Percentiles rank a stretch among this genome's conserved stretches.
These are phyloP conservation scores for Piloderma croceum DNA, from an alignment of 768 basidiomycete species.

Conservation along the genomic window DNA sequence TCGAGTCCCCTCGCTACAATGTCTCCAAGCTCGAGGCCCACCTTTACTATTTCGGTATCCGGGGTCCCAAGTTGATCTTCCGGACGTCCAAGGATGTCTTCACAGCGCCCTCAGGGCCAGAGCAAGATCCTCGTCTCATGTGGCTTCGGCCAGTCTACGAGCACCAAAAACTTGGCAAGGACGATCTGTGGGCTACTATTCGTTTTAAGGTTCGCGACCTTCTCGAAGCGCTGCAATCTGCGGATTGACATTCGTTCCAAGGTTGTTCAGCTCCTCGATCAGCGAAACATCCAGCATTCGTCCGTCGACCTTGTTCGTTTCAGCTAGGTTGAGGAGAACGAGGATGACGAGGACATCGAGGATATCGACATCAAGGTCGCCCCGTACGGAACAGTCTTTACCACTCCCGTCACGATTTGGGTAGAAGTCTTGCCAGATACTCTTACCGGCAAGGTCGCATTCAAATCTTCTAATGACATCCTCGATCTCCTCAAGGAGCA, in stretches of 20 bases:
- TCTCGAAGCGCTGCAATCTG: slow-evolving; percentile 24
- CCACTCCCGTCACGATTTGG: slow-evolving; percentile 34
- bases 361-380: slow-evolving; percentile 18
- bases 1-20: slow-evolving; percentile 18
- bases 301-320: slow-evolving; percentile 29
- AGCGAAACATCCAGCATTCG: slow-evolving; percentile 17
- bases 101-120: slow-evolving; percentile 26
- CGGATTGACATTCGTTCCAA: slow-evolving; percentile 28
- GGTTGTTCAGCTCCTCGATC: slow-evolving; percentile 24
- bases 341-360: slow-evolving; percentile 13
- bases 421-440: slow-evolving; percentile 32
- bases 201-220: slow-evolving; percentile 29
- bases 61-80: slow-evolving; percentile 33
- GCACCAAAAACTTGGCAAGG: slow-evolving; percentile 23
- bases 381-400: slow-evolving; percentile 19
- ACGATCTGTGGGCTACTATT: slow-evolving; percentile 27
- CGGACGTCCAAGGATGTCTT: slow-evolving; percentile 30
- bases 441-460: slow-evolving; percentile 24
- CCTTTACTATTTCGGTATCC: slow-evolving; percentile 29
- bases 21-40: slow-evolving; percentile 23
- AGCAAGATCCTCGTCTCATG: slow-evolving; percentile 24
- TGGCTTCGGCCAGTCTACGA: slow-evolving; percentile 24
- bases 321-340: slow-evolving; percentile 19
- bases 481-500: slow-evolving; percentile 27
- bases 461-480: slow-evolving; percentile 25